Evolutionary conservation across 1,284 basidiomycete species (phyloP), one percentile per base, ranked within the genome.

Genomic region (Caloboletus firmus): DNA sequence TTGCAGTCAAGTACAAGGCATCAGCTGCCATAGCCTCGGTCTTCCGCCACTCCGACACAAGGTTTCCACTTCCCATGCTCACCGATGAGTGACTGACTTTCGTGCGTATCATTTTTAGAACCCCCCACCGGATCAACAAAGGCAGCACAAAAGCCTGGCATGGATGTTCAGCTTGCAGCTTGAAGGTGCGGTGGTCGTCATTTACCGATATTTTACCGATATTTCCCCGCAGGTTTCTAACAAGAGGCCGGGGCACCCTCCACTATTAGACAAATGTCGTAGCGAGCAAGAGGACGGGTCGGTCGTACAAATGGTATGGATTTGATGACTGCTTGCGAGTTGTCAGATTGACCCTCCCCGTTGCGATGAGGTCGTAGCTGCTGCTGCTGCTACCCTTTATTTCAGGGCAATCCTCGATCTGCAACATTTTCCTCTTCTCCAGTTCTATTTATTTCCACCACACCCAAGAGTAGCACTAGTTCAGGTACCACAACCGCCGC

Each of bases 281-380:
- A 3, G 11, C 17, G 18, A n/a, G n/a, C 20, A 18, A 15, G 22
- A 9, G 15, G 15, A 43, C n/a, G 22, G 41, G 44, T 18, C 32
- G 20, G 36, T 17, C 15, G 30, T n/a, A n/a, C n/a, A 24, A 26
- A 18, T 30, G 18, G 24, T 39, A 43, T 32, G 20, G 37, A 41
- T 32, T 12, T 17, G 30, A 39, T n/a, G n/a, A 31, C 17, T 5
- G 2, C 20, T 35, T 56, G 24, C 32, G n/a, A 18, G 18, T 24
- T n/a, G 13, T 44, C 31, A 15, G 18, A 31, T 4, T 8, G 20
- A 11, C 24, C 40, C 13, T 11, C 17, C 37, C n/a, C 24, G 26
- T 41, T 39, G 32, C 13, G 12, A 54, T 54, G 52, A 54, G 31
- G 24, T 36, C 24, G 26, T 47, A 47, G 9, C 37, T 56, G 42